phyloP scores from a whole-genome alignment of 2,329 filamentous ascomycete genomes.

The Paecilomyces variotii region DNA sequence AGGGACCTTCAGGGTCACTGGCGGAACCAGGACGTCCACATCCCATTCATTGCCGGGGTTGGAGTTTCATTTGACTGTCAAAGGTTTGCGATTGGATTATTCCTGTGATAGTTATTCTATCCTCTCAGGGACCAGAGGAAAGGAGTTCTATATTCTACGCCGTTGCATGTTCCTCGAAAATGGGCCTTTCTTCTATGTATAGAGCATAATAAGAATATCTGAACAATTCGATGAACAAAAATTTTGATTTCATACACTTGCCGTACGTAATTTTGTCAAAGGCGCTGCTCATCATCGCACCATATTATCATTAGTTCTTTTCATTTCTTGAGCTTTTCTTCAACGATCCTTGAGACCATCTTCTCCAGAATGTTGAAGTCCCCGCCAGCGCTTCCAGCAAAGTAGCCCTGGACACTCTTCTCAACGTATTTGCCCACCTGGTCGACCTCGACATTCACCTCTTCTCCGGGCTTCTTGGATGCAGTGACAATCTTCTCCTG shows the following conservation, averaged over 20 bases:
- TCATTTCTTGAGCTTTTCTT: conserved; percentile 52
- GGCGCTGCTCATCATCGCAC: neutral
- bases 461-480: conserved; percentile 67
- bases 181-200: neutral
- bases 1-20: neutral
- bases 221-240: neutral
- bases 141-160: neutral
- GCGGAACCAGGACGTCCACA: neutral
- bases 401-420: conserved; percentile 79
- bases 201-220: neutral
- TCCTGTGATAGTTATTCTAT: neutral
- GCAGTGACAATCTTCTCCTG: conserved; percentile 85
- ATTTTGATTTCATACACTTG: neutral
- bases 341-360: conserved; percentile 66
- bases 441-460: conserved; percentile 89
- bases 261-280: neutral
- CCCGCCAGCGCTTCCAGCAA: conserved; percentile 39
- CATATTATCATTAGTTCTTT: conserved; percentile 1
- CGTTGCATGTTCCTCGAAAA: neutral
- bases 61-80: neutral
- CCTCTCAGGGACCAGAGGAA: neutral
- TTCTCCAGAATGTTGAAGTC: conserved; percentile 55
- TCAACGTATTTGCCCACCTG: conserved; percentile 60
- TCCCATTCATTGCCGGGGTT: neutral
- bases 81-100: neutral